Evolutionary conservation across 148 eudicot species (phyloP), one percentile per base, ranked within the genome.

Genomic region (Arctostaphylos glauca): DNA sequence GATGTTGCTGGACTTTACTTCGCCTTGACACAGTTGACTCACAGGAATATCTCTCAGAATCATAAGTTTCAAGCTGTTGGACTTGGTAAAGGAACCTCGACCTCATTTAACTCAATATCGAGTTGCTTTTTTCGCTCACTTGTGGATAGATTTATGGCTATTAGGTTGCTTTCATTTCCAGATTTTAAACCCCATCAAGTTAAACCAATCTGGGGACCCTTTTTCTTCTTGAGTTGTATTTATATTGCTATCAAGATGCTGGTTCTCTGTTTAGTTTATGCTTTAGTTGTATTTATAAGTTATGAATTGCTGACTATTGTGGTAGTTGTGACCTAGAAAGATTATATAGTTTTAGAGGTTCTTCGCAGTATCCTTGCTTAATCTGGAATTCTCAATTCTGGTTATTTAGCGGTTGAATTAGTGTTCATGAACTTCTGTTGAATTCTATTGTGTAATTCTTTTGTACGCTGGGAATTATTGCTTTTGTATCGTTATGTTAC

Each of bases 41-140:
- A 96, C 89, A 89, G 99, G 88, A 96, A 96, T 79, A 96, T 96
- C 75, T 96, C 99, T 74, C 99, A 96, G 84, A 94, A 94, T 87
- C 99, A 96, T 82, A 96, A 96, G 85, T 96, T 96, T 82, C 99
- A 96, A 89, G 98, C 99, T 79, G 97, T 96, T 89, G 99, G 99
- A 83, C 95, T 94, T n/a, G 99, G 99, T 96, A 62, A 90, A 95
- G 86, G 58, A 84, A 79, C 58, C 56, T 77, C 49, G 53, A 77
- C 75, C 31, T 48, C 43, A 41, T 78, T 14, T 49, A 23, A 21
- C 41, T 74, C 52, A 43, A 13, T 5, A 62, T 64, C 74, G 48
- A 12, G 21, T 66, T 62, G 44, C n/a, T 23, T 47, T 47, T 15
- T 75, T 5, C 16, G 25, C 44, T 0, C 60, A 23, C 25, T 70